phyloP scores from a whole-genome alignment of 2,329 filamentous ascomycete species.

The Aureobasidium mangrovei region DNA sequence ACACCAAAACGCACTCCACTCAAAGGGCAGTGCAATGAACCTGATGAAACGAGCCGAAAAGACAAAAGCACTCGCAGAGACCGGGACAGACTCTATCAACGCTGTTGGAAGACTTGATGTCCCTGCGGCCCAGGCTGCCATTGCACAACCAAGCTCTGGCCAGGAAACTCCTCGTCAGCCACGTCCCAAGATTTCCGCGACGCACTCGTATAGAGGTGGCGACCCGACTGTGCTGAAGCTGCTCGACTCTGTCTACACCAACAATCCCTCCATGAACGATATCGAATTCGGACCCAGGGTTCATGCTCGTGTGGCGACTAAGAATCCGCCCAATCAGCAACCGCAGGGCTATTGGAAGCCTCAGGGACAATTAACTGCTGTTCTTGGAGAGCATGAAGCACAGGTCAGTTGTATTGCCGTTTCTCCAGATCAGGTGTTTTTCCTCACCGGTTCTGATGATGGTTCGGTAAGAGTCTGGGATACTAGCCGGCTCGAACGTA shows the following conservation, averaged over 20 bases:
- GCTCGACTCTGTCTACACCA: slow-evolving; percentile 75
- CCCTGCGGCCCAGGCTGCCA: background rate
- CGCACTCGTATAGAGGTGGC: slow-evolving; percentile 79
- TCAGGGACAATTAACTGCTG: slow-evolving; percentile 72
- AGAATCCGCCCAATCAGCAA: slow-evolving; percentile 37
- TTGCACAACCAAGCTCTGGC: slow-evolving; percentile 19
- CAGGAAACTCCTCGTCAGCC: slow-evolving; percentile 21
- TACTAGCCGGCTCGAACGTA: slow-evolving; percentile 77
- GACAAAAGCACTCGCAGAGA: slow-evolving; percentile 56
- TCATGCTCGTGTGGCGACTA: slow-evolving; percentile 52
- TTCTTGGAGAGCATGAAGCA: slow-evolving; percentile 78
- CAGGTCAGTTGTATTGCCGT: slow-evolving; percentile 73
- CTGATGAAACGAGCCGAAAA: slow-evolving; percentile 50
- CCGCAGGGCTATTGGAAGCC: slow-evolving; percentile 67
- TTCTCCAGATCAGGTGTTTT: slow-evolving; percentile 87
- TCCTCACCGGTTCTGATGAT: slow-evolving; percentile 87
- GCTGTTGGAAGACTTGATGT: slow-evolving; percentile 55
- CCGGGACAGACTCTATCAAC: slow-evolving; percentile 53
- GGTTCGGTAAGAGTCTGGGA: slow-evolving; percentile 92
- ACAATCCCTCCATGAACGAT: slow-evolving; percentile 52
- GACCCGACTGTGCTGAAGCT: slow-evolving; percentile 53
- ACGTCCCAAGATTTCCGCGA: slow-evolving; percentile 39
- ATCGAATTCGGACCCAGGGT: slow-evolving; percentile 64
- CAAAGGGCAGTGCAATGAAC: slow-evolving; percentile 50
- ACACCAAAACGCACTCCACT: slow-evolving; percentile 31